Base-by-base conservation (phyloP, 805 yeast genomes). In the Teunomyces cretensis region DNA sequence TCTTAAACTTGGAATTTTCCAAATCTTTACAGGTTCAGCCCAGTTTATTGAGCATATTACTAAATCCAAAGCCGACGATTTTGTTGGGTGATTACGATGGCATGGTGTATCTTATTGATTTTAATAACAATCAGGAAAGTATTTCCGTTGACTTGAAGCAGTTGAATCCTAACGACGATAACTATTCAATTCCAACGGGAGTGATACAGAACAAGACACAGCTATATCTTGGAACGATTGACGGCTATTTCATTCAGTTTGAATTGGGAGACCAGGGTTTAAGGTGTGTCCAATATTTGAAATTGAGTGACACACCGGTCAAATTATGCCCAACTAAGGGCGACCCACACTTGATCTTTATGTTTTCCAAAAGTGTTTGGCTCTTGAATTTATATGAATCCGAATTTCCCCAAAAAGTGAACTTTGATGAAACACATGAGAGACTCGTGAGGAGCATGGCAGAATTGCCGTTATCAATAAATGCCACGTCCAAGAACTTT, bases 371-470 rank as follows among this genome's bases (percentile, higher is more conserved):
- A 14, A 55, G 58, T 14, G 41, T 68, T 1, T 72, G 73, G 72
- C 46, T 68, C 14, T 44, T 70, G 30, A 62, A 69, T 45, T 47
- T 56, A 8, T 55, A 60, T 41, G 60, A 54, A 1, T 57, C 65
- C 6, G 39, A 41, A 6, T 53, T 43, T 14, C 76, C 76, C 2
- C 42, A 42, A 7, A 56, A 59, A 35, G 68, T 70, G 7, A 51
- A 57, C 19, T 68, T 69, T 38, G 73, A 68, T 11, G 75, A 72
- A 33, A 62, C 54, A 27, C 50, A 51, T 22, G 75, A 70, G 14
- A 59, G 66, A 19, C 35, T 59, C 1, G 49, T 69, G 1, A 27
- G 41, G 9, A 42, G 53, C 15, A 49, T 60, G 46, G 45, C 47
- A 1, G 57, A 53, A 33, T 37, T 56, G 12, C 56, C 41, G 12